Percentiles rank a stretch among this genome's conserved stretches.
Evolutionary conservation across 2,329 filamentous ascomycete species (phyloP).

Genomic region (Cytospora schulzeri): DNA sequence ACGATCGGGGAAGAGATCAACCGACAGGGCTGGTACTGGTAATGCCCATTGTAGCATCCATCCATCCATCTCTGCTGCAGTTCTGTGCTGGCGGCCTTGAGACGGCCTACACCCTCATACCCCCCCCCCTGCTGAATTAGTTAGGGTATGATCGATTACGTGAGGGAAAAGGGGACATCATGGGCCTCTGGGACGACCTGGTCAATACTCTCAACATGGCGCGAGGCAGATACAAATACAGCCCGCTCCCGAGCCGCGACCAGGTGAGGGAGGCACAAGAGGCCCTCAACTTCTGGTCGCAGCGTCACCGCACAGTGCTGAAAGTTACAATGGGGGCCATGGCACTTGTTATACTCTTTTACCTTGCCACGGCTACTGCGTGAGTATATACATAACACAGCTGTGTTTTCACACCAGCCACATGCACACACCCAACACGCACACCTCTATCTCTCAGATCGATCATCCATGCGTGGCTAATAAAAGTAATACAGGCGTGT

Average conservation of each 20-base stretch:
- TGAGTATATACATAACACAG: constrained; percentile 30
- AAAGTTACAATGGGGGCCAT: constrained; percentile 31
- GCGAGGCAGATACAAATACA: constrained; percentile 35
- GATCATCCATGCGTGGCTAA: constrained; percentile 4
- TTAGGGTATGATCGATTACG: not conserved
- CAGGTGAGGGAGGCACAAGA: constrained; percentile 26
- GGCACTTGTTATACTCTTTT: constrained; percentile 30
- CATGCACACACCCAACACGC: too few species aligned
- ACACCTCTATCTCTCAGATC: not conserved
- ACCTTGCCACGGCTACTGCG: constrained; percentile 32
- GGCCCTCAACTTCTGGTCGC: constrained; percentile 30
- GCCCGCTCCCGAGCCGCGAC: constrained; percentile 28
- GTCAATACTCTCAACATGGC: constrained; percentile 26
- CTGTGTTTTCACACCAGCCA: not conserved
- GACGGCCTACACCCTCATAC: not conserved
- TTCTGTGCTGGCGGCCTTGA: not conserved
- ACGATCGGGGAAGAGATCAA: not conserved
- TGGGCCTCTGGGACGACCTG: constrained; percentile 24
- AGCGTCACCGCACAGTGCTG: constrained; percentile 29
- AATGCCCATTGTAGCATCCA: not conserved
- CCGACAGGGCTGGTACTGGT: too few species aligned
- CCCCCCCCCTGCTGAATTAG: not conserved
- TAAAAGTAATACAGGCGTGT: not conserved
- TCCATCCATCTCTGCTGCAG: too few species aligned
- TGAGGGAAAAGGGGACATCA: constrained; percentile 1